Evolutionary conservation across 2,329 filamentous ascomycete species (phyloP), one percentile per base, ranked within the genome.

Genomic region (Pseudogymnoascus verrucosus): DNA sequence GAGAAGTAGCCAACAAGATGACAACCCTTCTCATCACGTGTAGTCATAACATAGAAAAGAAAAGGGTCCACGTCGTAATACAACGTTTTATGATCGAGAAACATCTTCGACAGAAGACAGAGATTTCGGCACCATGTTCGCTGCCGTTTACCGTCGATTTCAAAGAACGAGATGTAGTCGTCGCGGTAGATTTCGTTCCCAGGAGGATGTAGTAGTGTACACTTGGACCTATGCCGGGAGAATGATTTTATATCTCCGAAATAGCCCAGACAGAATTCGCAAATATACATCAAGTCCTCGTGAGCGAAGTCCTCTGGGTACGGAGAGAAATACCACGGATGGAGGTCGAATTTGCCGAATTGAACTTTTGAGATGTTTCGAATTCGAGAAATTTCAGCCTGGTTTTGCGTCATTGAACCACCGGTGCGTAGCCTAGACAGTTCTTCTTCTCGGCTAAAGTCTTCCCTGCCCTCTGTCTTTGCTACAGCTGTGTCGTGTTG

Each of bases 11-110:
- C 95, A n/a, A 99, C 90, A 60, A 99, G 84, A 72, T 98, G 95
- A 71, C 89, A 95, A 12, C 95, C 95, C 70, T 92, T 88, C 60
- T 96, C 91, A 67, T 93, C 90, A 69, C 90, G 87, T 42, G 88
- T 89, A 26, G 91, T 91, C 93, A 99, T 97, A 75, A 96, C 93
- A 77, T 99, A 99, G 79, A 99, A 99, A 37, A 99, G 78, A 74
- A 99, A 99, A 0, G 95, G 95, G 68, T 99, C 95, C n/a, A 99
- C 95, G 71, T 99, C 95, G 78, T 99, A 99, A 79, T 97, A 99
- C 6, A 99, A 85, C 4, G 95, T 98, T 77, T 99, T 99, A 75
- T 97, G 96, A 68, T 96, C 95, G 39, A 99, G 82, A 74, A 99
- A 99, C 78, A 98, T 90, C 73, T 99, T 99, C 21, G 89, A 95